Evolutionary conservation across 306 rosid species (phyloP), one percentile per base, ranked within the genome.

Genomic region (Parietaria judaica): DNA sequence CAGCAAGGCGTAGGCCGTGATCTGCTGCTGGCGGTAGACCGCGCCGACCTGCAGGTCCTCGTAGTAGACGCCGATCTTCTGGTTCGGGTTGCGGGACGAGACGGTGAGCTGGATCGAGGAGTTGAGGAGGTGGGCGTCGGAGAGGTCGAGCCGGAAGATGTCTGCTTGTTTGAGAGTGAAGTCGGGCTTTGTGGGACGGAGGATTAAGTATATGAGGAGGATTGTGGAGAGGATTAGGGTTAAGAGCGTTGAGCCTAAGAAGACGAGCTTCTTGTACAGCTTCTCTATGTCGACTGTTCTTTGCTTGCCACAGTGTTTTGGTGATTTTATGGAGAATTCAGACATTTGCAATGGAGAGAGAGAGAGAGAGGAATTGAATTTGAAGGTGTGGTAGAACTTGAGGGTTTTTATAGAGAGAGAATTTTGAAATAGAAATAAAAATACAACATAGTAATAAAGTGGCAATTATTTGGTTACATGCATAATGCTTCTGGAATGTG

Each of bases 21-120:
- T 88, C 71, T 78, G 94, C 10, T 94, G 95, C 3, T 83, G 86
- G 55, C 86, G 86, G 72, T 94, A 94, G 43, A 65, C 58, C 3
- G 90, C 95, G 66, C 86, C 84, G 2, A 84, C 84, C 31, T 72
- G 70, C 10, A 94, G 56, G 62, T 84, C 88, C 11, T 94, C 97
- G n/a, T 79, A 94, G 90, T 77, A 88, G 35, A 94, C 79, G 57
- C 89, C 83, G 14, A 88, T 79, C 72, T 83, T 86, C 65, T 86
- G 84, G 64, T 94, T 94, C 9, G 95, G 97, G 63, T 94, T 94
- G 50, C 74, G 82, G 36, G 96, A 81, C 16, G 80, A 61, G 8
- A 94, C 72, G 16, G 95, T 86, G 75, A 94, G 81, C 54, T 88
- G 90, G 66, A 94, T 78, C 7, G 99, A 77, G 66, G 95, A 88